A percentile compares a stretch with the other conserved stretches of the same genome.
Evolutionary conservation across 345 rosid genomes (phyloP).

Genomic region (Garcia nutans): DNA sequence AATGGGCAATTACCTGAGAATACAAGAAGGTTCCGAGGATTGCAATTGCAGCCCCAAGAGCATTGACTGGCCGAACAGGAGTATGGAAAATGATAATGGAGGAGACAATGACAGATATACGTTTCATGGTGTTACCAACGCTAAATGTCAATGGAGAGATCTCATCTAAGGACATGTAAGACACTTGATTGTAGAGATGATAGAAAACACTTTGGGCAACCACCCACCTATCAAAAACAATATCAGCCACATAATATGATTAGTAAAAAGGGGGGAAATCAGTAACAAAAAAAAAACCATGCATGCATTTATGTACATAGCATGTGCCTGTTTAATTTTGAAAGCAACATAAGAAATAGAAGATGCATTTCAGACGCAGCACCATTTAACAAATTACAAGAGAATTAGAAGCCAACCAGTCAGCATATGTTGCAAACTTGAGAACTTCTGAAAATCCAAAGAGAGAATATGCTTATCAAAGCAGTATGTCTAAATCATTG

Average conservation of each 20-base stretch:
- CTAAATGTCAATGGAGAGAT: conserved; percentile 97
- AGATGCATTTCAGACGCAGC: not conserved
- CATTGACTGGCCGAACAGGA: conserved; percentile 88
- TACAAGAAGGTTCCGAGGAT: conserved; percentile 96
- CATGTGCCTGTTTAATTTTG: not conserved
- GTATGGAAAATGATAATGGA: conserved; percentile 98
- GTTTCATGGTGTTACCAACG: conserved; percentile 96
- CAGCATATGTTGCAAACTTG: not conserved
- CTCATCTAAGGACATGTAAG: conserved; percentile 95
- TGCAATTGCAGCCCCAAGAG: conserved; percentile 97
- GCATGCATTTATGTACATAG: not conserved
- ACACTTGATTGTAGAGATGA: conserved; percentile 98
- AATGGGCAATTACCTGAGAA: conserved; percentile 65
- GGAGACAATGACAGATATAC: conserved; percentile 96
- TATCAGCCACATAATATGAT: conserved; percentile 11
- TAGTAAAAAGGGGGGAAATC: not conserved
- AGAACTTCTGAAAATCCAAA: not conserved
- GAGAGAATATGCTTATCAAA: not conserved
- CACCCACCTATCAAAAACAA: conserved; percentile 63
- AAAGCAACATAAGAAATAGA: not conserved
- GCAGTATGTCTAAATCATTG: not conserved
- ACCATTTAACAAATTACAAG: too few species aligned
- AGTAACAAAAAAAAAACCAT: not conserved
- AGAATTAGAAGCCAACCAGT: not conserved
- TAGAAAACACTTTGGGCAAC: conserved; percentile 98